Evolutionary conservation across 495 filamentous ascomycete genomes (phyloP), one percentile per base, ranked within the genome.

Genomic region (Talaromyces adpressus): DNA sequence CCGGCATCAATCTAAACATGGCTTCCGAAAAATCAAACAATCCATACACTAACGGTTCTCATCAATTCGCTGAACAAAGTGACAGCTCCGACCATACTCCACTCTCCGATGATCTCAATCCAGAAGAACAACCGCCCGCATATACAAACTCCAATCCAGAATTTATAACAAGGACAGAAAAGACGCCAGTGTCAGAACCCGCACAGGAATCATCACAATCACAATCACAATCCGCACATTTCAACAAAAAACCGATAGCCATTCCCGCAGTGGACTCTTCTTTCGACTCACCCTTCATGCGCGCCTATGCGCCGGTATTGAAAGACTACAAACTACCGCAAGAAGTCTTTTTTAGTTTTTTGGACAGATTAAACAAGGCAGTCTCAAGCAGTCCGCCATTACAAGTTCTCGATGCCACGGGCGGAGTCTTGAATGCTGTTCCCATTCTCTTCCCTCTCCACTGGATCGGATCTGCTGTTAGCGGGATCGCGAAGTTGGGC

Each of bases 351-450:
- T 64, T 72, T 30, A 34, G 20, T 12, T 72, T 74, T 62, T 59
- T 75, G 25, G 71, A 76, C 39, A 53, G 67, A 8, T 67, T 76
- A 30, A 77, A 76, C 57, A 66, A 72, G 27, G 65, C 66, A 8
- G 65, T 71, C 18, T 51, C 65, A n/a, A 68, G 57, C 52, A 73
- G 64, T 51, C 73, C 75, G 7, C 73, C 73, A 8, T 67, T 75
- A 20, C 70, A 77, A 61, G 68, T 74, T 14, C 71, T 77, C 22
- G 69, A 75, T 22, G 67, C 65, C 14, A 74, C 73, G 11, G 73
- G 74, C 3, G 72, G 72, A 0, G 63, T 75, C 2, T 49, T 77
- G 2, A 62, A 64, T 11, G 69, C 70, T 9, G 70, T 77, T 7
- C 74, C 74, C 0, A 66, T 74, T 23, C 65, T 74, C 1, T 75